Evolutionary conservation across 257 asterid species (phyloP).

Genomic region (Jacaranda mimosifolia): DNA sequence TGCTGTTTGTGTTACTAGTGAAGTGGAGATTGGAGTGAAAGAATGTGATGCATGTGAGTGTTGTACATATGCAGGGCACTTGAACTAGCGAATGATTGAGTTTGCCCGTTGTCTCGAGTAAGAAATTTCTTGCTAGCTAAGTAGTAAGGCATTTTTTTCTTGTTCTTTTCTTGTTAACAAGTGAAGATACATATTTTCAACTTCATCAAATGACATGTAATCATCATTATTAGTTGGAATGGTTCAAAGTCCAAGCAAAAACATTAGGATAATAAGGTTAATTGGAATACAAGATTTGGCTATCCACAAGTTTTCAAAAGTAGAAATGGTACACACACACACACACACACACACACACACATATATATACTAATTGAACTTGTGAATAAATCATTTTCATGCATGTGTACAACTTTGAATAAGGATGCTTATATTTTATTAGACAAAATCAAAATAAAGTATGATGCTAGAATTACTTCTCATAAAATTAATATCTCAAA

Average conservation of each 20-base stretch:
- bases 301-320: conserved; percentile 31
- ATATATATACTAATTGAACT: not conserved
- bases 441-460: not conserved
- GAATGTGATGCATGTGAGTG: conserved; percentile 63
- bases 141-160: conserved; percentile 28
- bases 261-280: conserved; percentile 24
- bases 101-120: conserved; percentile 44
- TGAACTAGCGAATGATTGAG: conserved; percentile 69
- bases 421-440: not conserved
- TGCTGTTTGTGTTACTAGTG: conserved; percentile 19
- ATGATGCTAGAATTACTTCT: too few species aligned
- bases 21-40: conserved; percentile 38
- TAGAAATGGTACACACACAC: not conserved
- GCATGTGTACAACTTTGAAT: not conserved
- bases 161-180: conserved; percentile 23
- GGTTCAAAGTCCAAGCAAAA: conserved; percentile 28
- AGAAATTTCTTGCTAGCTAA: conserved; percentile 24
- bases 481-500: too few species aligned
- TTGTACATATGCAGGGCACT: conserved; percentile 50
- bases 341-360: too few species aligned
- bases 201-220: conserved; percentile 25
- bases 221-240: conserved; percentile 32
- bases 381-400: conserved; percentile 1
- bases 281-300: conserved; percentile 31
- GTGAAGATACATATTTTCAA: conserved; percentile 1